Evolutionary conservation across 208 protist genomes (phyloP), one percentile per base, ranked within the genome.

Genomic region (Wallacemonas sp.): DNA sequence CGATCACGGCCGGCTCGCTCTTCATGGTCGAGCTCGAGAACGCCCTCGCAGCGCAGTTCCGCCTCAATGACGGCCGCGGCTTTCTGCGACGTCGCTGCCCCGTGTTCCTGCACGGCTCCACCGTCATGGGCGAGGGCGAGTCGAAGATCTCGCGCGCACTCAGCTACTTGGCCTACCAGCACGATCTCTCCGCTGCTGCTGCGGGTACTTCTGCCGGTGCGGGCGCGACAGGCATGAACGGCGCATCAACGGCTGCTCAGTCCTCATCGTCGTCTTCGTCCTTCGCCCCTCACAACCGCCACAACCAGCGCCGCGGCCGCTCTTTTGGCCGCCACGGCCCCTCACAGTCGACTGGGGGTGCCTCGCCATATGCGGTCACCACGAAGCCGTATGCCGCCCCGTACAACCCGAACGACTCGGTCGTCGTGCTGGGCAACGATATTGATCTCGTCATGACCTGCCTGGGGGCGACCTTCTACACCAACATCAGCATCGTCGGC

Each of bases 11-110:
- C 17, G 89, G 89, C 19, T 90, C 85, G 0, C 78, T 93, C 27
- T 92, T 95, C 61, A 78, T 95, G 44, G 84, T 95, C 14, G 86
- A 95, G 80, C 70, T 95, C 17, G 85, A 95, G 78, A 92, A 95
- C 68, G 84, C 85, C 9, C 63, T 95, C 33, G 89, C 86, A 11
- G 69, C 81, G 12, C 80, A 87, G 72, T 91, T 95, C 54, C 85
- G 86, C 52, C 73, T 86, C 32, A 60, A 79, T 44, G 61, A 68
- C 21, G 85, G 85, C 16, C 67, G 74, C 17, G 88, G 88, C 1
- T 94, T 92, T 57, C 76, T 94, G 23, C 64, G 55, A 1, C 58
- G 63, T 0, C 63, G 56, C 48, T 86, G 85, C 55, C 80, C 85
- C 12, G 83, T 95, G 17, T 93, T 84, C 63, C 72, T 95, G 19